Base-by-base conservation (phyloP, 345 rosid species). In the Erysimum cheiranthoides region DNA sequence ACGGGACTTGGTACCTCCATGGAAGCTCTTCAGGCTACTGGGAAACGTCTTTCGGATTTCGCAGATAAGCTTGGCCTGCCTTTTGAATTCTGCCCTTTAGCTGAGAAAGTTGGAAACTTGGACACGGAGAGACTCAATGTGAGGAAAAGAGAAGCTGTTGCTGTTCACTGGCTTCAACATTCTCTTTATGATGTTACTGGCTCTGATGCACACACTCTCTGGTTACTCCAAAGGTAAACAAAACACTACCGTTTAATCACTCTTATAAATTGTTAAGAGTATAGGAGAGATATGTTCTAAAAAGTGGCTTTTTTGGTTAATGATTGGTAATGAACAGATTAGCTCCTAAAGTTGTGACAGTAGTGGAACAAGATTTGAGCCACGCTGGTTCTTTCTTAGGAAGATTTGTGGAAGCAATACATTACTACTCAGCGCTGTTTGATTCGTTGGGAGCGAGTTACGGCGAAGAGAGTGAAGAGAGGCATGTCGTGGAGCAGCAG, bases 131-230 rank as follows among this genome's bases (percentile, higher is more conserved):
- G 83, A 70, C 87, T 95, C 5, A 88, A 88, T 50, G 83, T 92
- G 36, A 87, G 87, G 75, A 90, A 89, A 84, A 87, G 90, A 72
- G 99, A 95, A 79, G 98, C 98, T 28, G 85, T 95, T 3, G 99
- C 99, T 50, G 98, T 95, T 52, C 99, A 95, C 74, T 88, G 97
- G 99, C 81, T 95, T 81, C 99, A 95, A 58, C 99, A 95, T 80
- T 95, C 99, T 8, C 96, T 95, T 28, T 95, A 95, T 82, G 99
- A 95, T 57, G 96, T 95, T 43, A 90, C 98, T 35, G 99, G 99
- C 62, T 95, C 99, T 59, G 97, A 95, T 76, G 54, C 93, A 69
- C 92, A 90, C 51, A 86, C 90, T 2, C 93, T 95, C 17, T 88
- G 91, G 87, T 86, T 95, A 36, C 73, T 95, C 79, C 96, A 92